Percentiles rank a stretch among this genome's conserved stretches.
Conservation (phyloP, 1,284 basidiomycete species). For the Trichosporon faecale region DNA sequence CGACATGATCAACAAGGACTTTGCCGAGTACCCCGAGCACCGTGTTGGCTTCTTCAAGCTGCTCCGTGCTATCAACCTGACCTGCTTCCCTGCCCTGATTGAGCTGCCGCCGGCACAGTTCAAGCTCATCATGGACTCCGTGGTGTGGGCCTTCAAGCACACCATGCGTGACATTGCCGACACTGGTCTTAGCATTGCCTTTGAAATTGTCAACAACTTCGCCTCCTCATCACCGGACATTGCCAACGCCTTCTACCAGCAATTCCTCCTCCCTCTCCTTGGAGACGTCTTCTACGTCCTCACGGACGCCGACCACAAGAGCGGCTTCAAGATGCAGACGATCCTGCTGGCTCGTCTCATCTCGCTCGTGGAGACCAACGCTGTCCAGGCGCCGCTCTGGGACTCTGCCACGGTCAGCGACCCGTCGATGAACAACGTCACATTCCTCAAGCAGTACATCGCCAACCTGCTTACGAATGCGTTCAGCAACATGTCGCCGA, state of each 20-base stretch:
- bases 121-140: slow-evolving; percentile 97
- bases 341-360: slow-evolving; percentile 88
- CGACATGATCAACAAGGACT: slow-evolving; percentile 99
- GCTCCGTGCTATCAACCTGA: slow-evolving; percentile 84
- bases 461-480: slow-evolving; percentile 79
- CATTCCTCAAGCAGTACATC: slow-evolving; percentile 84
- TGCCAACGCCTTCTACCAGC: slow-evolving; percentile 79
- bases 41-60: slow-evolving; percentile 97
- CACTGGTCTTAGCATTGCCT: slow-evolving; percentile 84
- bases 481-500: slow-evolving; percentile 83
- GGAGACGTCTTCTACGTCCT: slow-evolving; percentile 98
- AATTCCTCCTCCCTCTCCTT: slow-evolving; percentile 88
- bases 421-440: slow-evolving; percentile 72
- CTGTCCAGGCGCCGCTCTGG: slow-evolving; percentile 80
- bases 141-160: slow-evolving; percentile 99
- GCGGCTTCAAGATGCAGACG: slow-evolving; percentile 89
- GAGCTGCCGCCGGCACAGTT: slow-evolving; percentile 87
- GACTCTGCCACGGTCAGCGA: slow-evolving; percentile 73
- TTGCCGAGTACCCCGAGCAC: slow-evolving; percentile 96
- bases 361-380: slow-evolving; percentile 81
- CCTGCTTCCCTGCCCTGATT: slow-evolving; percentile 93
- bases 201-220: slow-evolving; percentile 96
- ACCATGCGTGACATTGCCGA: slow-evolving; percentile 99
- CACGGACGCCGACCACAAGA: slow-evolving; percentile 98
- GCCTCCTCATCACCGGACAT: slow-evolving; percentile 73